phyloP scores from a whole-genome alignment of 164 flowering plant species.

The Akebia trifoliata region DNA sequence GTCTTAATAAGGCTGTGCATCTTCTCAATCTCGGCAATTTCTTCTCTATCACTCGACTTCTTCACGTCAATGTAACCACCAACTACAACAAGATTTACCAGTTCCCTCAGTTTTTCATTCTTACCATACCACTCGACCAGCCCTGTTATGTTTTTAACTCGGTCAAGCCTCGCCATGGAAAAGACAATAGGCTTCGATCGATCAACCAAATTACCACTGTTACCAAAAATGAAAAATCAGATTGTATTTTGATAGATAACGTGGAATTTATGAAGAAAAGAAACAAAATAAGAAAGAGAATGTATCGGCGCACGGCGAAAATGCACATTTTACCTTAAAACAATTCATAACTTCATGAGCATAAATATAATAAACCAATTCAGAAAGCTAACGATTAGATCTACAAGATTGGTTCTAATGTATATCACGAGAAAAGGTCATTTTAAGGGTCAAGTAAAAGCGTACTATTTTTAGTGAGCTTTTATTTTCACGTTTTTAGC shows the following conservation, averaged over 20 bases:
- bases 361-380: too few species aligned
- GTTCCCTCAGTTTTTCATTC: constrained; percentile 54
- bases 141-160: constrained; percentile 90
- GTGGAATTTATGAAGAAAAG: neutral
- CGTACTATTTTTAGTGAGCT: too few species aligned
- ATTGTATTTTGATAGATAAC: too few species aligned
- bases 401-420: too few species aligned
- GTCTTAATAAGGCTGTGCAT: constrained; percentile 75
- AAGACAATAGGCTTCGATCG: constrained; percentile 83
- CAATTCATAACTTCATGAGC: too few species aligned
- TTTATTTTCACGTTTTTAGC: too few species aligned
- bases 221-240: constrained; percentile 10
- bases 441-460: too few species aligned
- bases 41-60: constrained; percentile 86
- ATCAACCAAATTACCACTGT: constrained; percentile 73
- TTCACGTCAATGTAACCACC: constrained; percentile 79
- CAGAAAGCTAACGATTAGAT: too few species aligned
- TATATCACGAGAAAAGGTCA: too few species aligned
- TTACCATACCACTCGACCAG: constrained; percentile 80
- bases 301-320: too few species aligned
- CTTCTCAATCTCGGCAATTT: constrained; percentile 83
- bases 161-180: constrained; percentile 97
- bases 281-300: neutral
- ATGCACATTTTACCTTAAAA: too few species aligned
- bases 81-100: constrained; percentile 76